These are phyloP conservation scores for Xerocomellus intermedius DNA, from an alignment of 768 basidiomycete species.

Conservation along the genomic window DNA sequence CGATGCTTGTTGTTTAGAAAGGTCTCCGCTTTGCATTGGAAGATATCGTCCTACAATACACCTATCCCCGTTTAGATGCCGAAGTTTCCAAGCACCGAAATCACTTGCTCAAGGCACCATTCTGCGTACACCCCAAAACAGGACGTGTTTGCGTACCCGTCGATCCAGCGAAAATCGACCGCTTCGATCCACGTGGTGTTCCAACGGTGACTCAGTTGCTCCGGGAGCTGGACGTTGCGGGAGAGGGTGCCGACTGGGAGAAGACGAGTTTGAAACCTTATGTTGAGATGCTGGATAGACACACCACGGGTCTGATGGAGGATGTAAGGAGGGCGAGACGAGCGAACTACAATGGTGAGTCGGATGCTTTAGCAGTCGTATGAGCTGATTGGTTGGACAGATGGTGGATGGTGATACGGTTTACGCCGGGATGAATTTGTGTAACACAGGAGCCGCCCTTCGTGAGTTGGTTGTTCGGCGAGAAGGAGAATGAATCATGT, in stretches of 20 bases:
- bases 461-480: too few relatives aligned
- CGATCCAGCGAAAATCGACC: constrained; percentile 68
- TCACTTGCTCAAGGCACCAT: constrained; percentile 96
- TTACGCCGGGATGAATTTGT: neutral
- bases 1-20: constrained; percentile 2
- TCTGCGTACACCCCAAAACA: constrained; percentile 95
- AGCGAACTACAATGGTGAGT: constrained; percentile 19
- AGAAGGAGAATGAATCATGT: too few relatives aligned
- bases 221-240: constrained; percentile 63
- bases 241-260: constrained; percentile 74
- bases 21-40: constrained; percentile 58
- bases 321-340: constrained; percentile 28
- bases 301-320: constrained; percentile 40
- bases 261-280: constrained; percentile 86
- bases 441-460: neutral
- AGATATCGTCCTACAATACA: constrained; percentile 90
- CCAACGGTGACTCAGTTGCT: constrained; percentile 88
- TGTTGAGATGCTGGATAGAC: constrained; percentile 84
- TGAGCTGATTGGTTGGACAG: constrained; percentile 12
- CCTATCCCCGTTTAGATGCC: constrained; percentile 93
- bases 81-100: constrained; percentile 98
- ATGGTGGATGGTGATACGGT: constrained; percentile 24
- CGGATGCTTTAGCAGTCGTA: neutral
- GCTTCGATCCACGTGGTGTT: constrained; percentile 81
- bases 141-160: constrained; percentile 95